Evolutionary conservation across 768 basidiomycete species (phyloP).

Genomic region (Agrocybe praecox): DNA sequence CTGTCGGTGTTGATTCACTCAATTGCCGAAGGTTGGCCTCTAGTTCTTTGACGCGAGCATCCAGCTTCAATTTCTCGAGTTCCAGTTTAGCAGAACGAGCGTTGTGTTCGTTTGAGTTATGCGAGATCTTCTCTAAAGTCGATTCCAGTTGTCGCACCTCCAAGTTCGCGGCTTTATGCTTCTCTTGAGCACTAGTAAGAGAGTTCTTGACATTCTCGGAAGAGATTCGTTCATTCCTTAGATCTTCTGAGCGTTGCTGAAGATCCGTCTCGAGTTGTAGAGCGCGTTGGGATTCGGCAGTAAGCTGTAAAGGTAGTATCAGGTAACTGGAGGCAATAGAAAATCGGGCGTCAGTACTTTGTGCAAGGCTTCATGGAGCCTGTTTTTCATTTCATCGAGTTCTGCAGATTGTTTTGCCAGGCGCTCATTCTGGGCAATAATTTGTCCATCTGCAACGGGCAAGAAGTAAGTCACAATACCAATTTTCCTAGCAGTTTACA

Average conservation of each 20-base stretch:
- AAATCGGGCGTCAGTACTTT: slow-evolving; percentile 36
- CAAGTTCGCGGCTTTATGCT: slow-evolving; percentile 50
- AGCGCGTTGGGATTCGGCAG: slow-evolving; percentile 56
- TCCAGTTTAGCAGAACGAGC: slow-evolving; percentile 48
- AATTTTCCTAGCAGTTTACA: background rate
- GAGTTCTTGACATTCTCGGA: slow-evolving; percentile 55
- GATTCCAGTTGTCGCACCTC: slow-evolving; percentile 57
- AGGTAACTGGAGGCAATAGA: background rate
- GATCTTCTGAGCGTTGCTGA: slow-evolving; percentile 51
- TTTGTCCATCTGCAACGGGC: slow-evolving; percentile 43
- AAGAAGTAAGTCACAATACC: slow-evolving; percentile 11
- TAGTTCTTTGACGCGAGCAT: slow-evolving; percentile 60
- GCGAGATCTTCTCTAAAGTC: slow-evolving; percentile 55
- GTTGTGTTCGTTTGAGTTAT: slow-evolving; percentile 49
- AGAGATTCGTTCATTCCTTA: slow-evolving; percentile 54
- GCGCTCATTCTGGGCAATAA: slow-evolving; percentile 48
- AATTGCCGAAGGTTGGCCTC: slow-evolving; percentile 43
- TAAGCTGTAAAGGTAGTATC: slow-evolving; percentile 41
- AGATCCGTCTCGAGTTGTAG: slow-evolving; percentile 56
- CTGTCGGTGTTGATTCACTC: slow-evolving; percentile 31
- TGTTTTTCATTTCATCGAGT: slow-evolving; percentile 42
- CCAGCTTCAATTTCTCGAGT: slow-evolving; percentile 58
- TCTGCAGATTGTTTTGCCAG: slow-evolving; percentile 42
- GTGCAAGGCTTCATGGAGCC: slow-evolving; percentile 47
- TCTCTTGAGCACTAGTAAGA: slow-evolving; percentile 49